Conservation (phyloP, 2,329 filamentous ascomycete species). For the Elsinoe fawcettii region DNA sequence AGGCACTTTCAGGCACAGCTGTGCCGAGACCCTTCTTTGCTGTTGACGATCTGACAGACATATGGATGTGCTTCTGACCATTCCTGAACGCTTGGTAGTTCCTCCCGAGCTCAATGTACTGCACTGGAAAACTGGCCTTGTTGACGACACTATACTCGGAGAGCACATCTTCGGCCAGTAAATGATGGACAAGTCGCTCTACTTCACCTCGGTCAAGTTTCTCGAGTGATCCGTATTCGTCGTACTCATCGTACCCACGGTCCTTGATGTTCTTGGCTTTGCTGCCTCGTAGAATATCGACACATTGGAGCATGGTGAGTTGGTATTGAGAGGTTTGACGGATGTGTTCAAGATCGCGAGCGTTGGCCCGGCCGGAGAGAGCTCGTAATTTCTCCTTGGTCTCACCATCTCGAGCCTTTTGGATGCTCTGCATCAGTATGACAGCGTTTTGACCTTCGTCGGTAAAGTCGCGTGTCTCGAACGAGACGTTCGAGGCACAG, state of each 20-base stretch:
- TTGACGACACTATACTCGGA: constrained; percentile 62
- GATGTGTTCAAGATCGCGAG: constrained; percentile 10
- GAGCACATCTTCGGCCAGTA: constrained; percentile 67
- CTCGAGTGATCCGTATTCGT: constrained; percentile 61
- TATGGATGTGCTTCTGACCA: constrained; percentile 39
- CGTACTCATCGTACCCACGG: constrained; percentile 42
- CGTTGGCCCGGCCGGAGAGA: not conserved
- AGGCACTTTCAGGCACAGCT: constrained; percentile 22
- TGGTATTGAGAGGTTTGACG: constrained; percentile 26
- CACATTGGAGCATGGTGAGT: constrained; percentile 69
- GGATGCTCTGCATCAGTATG: constrained; percentile 53
- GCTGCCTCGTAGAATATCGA: constrained; percentile 74
- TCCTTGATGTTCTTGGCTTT: constrained; percentile 52
- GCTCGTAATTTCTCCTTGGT: not conserved
- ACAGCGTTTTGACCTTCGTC: constrained; percentile 65
- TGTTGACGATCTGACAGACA: constrained; percentile 48
- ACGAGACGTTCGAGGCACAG: constrained; percentile 64
- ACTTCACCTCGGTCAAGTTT: constrained; percentile 66
- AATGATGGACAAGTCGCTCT: constrained; percentile 72
- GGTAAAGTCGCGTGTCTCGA: constrained; percentile 70
- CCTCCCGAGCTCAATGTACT: constrained; percentile 55
- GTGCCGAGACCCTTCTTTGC: constrained; percentile 28
- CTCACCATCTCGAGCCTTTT: constrained; percentile 32
- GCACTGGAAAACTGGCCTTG: constrained; percentile 57
- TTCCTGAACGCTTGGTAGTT: constrained; percentile 41